Evolutionary conservation across 257 asterid genomes (phyloP), one percentile per base, ranked within the genome.

Genomic region (Solanum chaucha): DNA sequence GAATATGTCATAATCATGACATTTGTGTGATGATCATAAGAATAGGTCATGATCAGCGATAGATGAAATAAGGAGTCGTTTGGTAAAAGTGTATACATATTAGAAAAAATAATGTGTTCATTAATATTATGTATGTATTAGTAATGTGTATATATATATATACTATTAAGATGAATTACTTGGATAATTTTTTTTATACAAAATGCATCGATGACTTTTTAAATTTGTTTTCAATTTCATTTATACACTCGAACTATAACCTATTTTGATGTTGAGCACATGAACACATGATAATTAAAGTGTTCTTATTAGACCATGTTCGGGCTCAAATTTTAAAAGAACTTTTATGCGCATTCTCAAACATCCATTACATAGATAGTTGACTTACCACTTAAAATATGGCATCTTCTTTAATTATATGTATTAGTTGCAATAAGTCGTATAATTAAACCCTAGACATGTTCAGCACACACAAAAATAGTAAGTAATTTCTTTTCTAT

Each of bases 271-370:
- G 10, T 17, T 55, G 64, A 55, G 64, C 64, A 2, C 64, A 19
- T 65, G 15, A 10, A 12, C 32, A 64, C 17, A 5, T 24, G 15
- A 65, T 65, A 65, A 58, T 20, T 58, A 19, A 61, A 61, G 0
- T 65, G 72, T 24, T 5, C 4, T 24, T 10, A 65, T 24, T 11
- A 24, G 34, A 24, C 11, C 72, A 30, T 1, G 3, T 24, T 64
- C 1, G 30, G 1, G 4, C 10, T 30, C 22, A 68, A 15, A 14
- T 6, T 68, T 28, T 68, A 2, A 7, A 1, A 28, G 34, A 65
- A 3, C 0, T 6, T 30, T 0, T 30, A 3, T 0, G 10, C 0
- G 6, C 19, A 30, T 70, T 70, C n/a, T 70, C 40, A 70, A 30
- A 13, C 2, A 1, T 19, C 19, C n/a, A 13, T 30, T 6, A 68